Evolutionary conservation across 148 eudicot species (phyloP).

Genomic region (Persicaria maculosa): DNA sequence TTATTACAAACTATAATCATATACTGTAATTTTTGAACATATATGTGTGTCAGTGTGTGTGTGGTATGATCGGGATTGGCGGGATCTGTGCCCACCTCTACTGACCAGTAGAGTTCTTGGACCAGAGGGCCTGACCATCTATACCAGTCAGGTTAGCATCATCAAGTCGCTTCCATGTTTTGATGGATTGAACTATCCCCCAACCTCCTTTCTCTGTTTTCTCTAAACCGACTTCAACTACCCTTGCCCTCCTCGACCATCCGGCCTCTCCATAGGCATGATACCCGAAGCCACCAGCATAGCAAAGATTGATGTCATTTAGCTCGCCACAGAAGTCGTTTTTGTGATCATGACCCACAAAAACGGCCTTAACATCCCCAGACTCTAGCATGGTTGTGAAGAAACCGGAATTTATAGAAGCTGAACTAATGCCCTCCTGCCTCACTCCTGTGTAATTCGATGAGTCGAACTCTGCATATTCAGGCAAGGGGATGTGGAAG

Average conservation of each 20-base stretch:
- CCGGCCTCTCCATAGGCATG: constrained; percentile 97
- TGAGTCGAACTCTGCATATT: constrained; percentile 53
- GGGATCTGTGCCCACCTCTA: background rate
- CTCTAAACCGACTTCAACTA: constrained; percentile 60
- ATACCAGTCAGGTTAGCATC: constrained; percentile 54
- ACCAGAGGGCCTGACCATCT: constrained; percentile 70
- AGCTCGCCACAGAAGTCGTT: constrained; percentile 88
- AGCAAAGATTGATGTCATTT: constrained; percentile 66
- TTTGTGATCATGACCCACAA: constrained; percentile 82
- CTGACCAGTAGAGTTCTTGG: constrained; percentile 47
- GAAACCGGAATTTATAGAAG: constrained; percentile 73
- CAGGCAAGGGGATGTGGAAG: constrained; percentile 94
- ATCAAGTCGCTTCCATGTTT: constrained; percentile 87
- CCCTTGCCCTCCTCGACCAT: constrained; percentile 83
- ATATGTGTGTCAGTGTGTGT: too few relatives aligned
- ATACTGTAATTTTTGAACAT: too few relatives aligned
- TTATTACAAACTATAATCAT: too few relatives aligned
- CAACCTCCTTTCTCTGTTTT: constrained; percentile 49
- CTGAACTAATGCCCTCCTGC: constrained; percentile 81
- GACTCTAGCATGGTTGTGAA: constrained; percentile 70
- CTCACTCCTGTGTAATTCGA: constrained; percentile 71
- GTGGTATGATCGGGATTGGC: too few relatives aligned
- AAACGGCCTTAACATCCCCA: constrained; percentile 79
- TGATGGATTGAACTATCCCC: constrained; percentile 69
- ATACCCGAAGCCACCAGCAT: constrained; percentile 93